Evolutionary conservation across 306 rosid genomes (phyloP), one percentile per base, ranked within the genome.

Genomic region (Prunus salicina): DNA sequence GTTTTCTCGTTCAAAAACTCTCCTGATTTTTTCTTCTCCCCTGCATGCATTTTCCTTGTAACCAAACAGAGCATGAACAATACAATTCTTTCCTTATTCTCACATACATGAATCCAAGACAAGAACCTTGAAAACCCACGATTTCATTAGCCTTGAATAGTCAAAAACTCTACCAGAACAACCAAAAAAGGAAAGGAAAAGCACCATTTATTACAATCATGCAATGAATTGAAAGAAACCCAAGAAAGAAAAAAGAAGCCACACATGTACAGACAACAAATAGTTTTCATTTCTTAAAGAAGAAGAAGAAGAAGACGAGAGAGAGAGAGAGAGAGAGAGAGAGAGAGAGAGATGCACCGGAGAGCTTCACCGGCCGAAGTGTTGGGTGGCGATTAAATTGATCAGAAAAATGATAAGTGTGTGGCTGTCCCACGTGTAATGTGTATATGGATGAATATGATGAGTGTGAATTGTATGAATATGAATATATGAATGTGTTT

Each of bases 51-150:
- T 78, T 61, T 71, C 71, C 51, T 25, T 8, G 24, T 34, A 78
- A 78, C 64, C 81, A 71, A 78, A 30, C 78, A 75, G 32, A 45
- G 9, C 70, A 69, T 20, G 18, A 64, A 10, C 61, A 50, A 58
- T 19, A 58, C 51, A 58, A 25, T 16, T 18, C 32, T n/a, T n/a
- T 28, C 67, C 19, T 28, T 5, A 68, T 43, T 56, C 6, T 58
- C 69, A 58, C 74, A 20, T 62, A 34, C 65, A 22, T 25, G 15
- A 8, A 24, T 61, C 61, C 47, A 61, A 24, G 2, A 25, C 34
- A 58, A 57, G 14, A 58, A 69, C 47, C 61, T 3, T 3, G 10
- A 60, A 69, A 67, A 14, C 68, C 74, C 58, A 4, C 55, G 13
- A 77, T 67, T 56, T 8, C 68, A 8, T 6, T 25, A 25, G 25